These are phyloP conservation scores for Passalora sequoiae DNA, from an alignment of 2,329 filamentous ascomycete genomes.

Conservation along the genomic window DNA sequence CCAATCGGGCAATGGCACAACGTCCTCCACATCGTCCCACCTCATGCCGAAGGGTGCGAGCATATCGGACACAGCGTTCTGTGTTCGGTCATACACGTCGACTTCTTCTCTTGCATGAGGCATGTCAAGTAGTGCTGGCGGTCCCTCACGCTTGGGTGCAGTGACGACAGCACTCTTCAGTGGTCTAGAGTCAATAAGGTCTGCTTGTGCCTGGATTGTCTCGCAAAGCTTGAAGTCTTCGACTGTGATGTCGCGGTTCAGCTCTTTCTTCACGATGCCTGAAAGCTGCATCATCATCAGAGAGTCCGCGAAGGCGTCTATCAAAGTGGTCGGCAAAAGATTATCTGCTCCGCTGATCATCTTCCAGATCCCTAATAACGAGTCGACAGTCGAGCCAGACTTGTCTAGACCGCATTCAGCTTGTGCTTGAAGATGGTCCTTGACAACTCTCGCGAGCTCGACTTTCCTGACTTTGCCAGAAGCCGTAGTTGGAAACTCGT, in stretches of 20 bases:
- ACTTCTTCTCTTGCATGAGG: slow-evolving; percentile 26
- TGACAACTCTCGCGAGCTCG: slow-evolving; percentile 31
- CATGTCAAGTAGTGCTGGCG: slow-evolving; percentile 29
- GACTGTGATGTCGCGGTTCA: slow-evolving; percentile 30
- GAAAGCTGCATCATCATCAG: slow-evolving; percentile 35
- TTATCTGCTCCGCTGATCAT: slow-evolving; percentile 29
- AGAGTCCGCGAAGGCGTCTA: slow-evolving; percentile 31
- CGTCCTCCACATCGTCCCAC: slow-evolving; percentile 34
- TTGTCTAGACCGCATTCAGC: slow-evolving; percentile 25
- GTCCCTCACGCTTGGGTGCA: slow-evolving; percentile 25
- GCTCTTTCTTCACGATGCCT: slow-evolving; percentile 31
- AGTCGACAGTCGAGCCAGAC: slow-evolving; percentile 28
- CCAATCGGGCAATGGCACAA: slow-evolving; percentile 32
- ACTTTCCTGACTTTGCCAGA: slow-evolving; percentile 46
- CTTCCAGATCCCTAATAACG: slow-evolving; percentile 31
- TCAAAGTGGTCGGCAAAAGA: slow-evolving; percentile 20
- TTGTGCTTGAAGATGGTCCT: slow-evolving; percentile 27
- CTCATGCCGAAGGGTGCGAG: slow-evolving; percentile 24
- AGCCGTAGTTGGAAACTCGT: slow-evolving; percentile 39
- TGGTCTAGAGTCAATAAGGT: slow-evolving; percentile 28
- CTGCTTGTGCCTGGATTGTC: slow-evolving; percentile 29
- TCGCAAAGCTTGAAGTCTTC: slow-evolving; percentile 32
- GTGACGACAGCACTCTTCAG: slow-evolving; percentile 14
- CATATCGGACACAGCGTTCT: slow-evolving; percentile 21
- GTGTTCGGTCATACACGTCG: slow-evolving; percentile 23